A percentile compares a stretch with the other conserved stretches of the same genome.
Evolutionary conservation across 1,284 basidiomycete genomes (phyloP).

Genomic region (Grifola frondosa): DNA sequence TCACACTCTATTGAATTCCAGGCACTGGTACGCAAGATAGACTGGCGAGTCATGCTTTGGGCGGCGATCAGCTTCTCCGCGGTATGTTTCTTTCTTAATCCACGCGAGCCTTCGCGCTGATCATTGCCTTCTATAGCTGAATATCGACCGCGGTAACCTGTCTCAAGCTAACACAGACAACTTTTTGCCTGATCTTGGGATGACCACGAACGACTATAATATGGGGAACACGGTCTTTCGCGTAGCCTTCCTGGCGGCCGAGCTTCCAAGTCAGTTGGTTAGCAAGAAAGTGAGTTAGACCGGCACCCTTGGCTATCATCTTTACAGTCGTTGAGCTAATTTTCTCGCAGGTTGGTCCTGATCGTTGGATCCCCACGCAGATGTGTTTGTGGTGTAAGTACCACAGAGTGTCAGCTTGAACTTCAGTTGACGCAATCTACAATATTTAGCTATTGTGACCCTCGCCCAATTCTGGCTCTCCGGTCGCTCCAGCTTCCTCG

Average conservation of each 20-base stretch:
- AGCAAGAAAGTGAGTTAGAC: constrained; percentile 41
- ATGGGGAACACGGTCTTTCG: constrained; percentile 46
- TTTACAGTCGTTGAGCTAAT: no score
- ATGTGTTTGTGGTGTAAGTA: constrained; percentile 31
- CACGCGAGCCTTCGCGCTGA: not conserved
- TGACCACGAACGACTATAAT: constrained; percentile 63
- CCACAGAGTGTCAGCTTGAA: not conserved
- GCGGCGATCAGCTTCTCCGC: constrained; percentile 57
- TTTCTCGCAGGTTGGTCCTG: constrained; percentile 61
- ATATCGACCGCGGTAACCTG: constrained; percentile 17
- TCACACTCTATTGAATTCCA: constrained; percentile 23
- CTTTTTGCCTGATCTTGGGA: constrained; percentile 54
- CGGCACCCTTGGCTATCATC: not conserved
- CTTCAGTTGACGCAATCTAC: constrained; percentile 20
- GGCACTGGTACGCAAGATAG: constrained; percentile 52
- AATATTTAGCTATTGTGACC: constrained; percentile 49
- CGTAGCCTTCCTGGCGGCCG: constrained; percentile 53
- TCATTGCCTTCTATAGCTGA: constrained; percentile 2
- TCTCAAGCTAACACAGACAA: constrained; percentile 60
- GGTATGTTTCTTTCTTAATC: constrained; percentile 1
- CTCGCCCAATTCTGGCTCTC: constrained; percentile 58
- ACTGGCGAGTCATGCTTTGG: constrained; percentile 57
- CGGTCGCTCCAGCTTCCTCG: constrained; percentile 50
- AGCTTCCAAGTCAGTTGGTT: constrained; percentile 63
- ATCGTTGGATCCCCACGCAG: constrained; percentile 67